A percentile compares a stretch with the other conserved stretches of the same genome.
Evolutionary conservation across 208 protist species (phyloP).

Genomic region (Crithidia bombi): DNA sequence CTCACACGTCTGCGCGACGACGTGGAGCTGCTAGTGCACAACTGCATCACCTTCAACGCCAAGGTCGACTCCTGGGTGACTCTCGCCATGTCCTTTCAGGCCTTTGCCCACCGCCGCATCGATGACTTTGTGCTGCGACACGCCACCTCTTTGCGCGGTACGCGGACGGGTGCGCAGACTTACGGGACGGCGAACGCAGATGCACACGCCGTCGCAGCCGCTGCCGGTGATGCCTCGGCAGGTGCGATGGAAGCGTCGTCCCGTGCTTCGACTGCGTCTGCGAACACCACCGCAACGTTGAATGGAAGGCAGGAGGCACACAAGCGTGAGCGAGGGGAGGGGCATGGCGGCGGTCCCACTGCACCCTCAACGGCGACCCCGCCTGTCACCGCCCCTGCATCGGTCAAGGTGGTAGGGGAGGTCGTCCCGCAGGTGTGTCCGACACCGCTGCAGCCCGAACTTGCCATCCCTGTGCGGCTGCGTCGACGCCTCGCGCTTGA

Average conservation of each 20-base stretch:
- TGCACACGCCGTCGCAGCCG: neutral
- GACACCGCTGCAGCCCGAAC: conserved; percentile 73
- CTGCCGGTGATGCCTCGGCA: neutral
- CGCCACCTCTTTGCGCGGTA: conserved; percentile 60
- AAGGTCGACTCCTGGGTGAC: conserved; percentile 65
- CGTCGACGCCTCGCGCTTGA: conserved; percentile 60
- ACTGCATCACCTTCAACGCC: conserved; percentile 87
- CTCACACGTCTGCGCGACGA: conserved; percentile 67
- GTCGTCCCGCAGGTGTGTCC: conserved; percentile 35
- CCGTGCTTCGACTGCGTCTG: neutral
- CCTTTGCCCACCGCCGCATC: conserved; percentile 74
- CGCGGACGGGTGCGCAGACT: conserved; percentile 45
- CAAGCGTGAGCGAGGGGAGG: conserved; percentile 23
- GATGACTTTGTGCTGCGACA: conserved; percentile 82
- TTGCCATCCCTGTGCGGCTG: conserved; percentile 59
- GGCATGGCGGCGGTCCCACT: neutral
- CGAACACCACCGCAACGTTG: neutral
- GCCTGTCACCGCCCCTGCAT: neutral
- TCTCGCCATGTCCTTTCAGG: conserved; percentile 69
- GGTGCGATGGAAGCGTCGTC: neutral
- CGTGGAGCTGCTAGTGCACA: conserved; percentile 82
- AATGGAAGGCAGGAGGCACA: neutral
- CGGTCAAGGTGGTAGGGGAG: conserved; percentile 21
- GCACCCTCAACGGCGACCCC: neutral
- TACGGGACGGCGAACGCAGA: neutral